Percentiles rank a stretch among this genome's conserved stretches.
phyloP scores from a whole-genome alignment of 2,329 filamentous ascomycete species.

The Arthrobotrys iridis region DNA sequence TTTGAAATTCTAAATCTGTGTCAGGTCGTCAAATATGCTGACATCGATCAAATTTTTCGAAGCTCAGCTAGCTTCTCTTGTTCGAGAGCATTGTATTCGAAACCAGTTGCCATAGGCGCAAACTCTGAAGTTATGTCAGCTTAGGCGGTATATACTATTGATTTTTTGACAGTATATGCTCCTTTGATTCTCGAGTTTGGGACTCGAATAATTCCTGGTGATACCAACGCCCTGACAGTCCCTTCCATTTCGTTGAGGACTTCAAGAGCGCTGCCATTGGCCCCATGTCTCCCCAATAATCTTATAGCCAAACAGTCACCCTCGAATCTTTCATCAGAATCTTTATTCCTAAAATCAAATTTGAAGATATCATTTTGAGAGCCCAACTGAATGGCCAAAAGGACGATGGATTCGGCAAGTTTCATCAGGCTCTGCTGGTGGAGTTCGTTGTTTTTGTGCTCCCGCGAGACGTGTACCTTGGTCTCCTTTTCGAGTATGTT shows the following conservation, averaged over 20 bases:
- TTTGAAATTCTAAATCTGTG: too few species aligned
- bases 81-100: too few species aligned
- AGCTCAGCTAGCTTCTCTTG: too few species aligned
- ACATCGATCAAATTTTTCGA: too few species aligned
- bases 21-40: too few species aligned
- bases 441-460: not conserved
- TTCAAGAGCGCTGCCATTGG: slow-evolving; percentile 1
- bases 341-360: slow-evolving; percentile 42
- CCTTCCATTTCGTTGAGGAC: slow-evolving; percentile 29
- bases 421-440: slow-evolving; percentile 10
- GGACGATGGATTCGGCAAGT: not conserved
- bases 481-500: slow-evolving; percentile 19
- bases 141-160: slow-evolving; percentile 24
- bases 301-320: not conserved
- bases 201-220: slow-evolving; percentile 23
- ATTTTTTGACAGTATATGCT: not conserved
- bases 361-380: slow-evolving; percentile 17
- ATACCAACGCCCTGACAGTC: slow-evolving; percentile 37
- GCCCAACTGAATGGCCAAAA: slow-evolving; percentile 12
- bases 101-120: not conserved
- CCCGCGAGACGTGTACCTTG: not conserved
- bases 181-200: not conserved
- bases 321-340: not conserved
- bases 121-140: not conserved
- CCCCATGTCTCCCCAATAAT: slow-evolving; percentile 8